Conservation (phyloP, 345 rosid species). For the Arabis hirsuta region DNA sequence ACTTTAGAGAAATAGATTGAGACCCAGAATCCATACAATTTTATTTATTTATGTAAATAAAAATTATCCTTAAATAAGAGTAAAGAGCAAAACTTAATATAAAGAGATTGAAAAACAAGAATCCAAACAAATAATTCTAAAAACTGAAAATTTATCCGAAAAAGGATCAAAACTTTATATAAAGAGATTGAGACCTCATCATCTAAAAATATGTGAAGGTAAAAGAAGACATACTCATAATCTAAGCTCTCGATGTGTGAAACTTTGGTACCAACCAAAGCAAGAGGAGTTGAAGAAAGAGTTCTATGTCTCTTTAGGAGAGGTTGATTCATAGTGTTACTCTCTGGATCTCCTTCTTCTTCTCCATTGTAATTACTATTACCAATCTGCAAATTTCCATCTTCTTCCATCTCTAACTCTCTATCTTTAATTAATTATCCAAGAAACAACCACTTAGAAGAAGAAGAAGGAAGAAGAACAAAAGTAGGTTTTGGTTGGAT, state of each 20-base stretch:
- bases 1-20: neutral
- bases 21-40: conserved; percentile 6
- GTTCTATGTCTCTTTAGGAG: conserved; percentile 82
- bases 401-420: conserved; percentile 41
- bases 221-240: conserved; percentile 63
- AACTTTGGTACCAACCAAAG: conserved; percentile 85
- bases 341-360: conserved; percentile 45
- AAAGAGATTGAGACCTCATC: neutral
- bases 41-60: neutral
- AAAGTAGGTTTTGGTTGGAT: conserved; percentile 33
- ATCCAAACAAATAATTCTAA: neutral
- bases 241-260: conserved; percentile 93
- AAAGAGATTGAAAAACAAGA: neutral
- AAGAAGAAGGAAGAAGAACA: neutral
- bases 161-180: neutral
- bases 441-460: conserved; percentile 20
- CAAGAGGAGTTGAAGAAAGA: conserved; percentile 77
- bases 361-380: conserved; percentile 42
- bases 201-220: neutral
- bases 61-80: conserved; percentile 17
- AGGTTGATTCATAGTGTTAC: conserved; percentile 54
- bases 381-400: conserved; percentile 39
- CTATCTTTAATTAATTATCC: conserved; percentile 1
- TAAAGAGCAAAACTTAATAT: neutral
- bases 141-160: neutral